Evolutionary conservation across 2,329 filamentous ascomycete genomes (phyloP), one percentile per base, ranked within the genome.

Genomic region (Diaporthe ampelina): DNA sequence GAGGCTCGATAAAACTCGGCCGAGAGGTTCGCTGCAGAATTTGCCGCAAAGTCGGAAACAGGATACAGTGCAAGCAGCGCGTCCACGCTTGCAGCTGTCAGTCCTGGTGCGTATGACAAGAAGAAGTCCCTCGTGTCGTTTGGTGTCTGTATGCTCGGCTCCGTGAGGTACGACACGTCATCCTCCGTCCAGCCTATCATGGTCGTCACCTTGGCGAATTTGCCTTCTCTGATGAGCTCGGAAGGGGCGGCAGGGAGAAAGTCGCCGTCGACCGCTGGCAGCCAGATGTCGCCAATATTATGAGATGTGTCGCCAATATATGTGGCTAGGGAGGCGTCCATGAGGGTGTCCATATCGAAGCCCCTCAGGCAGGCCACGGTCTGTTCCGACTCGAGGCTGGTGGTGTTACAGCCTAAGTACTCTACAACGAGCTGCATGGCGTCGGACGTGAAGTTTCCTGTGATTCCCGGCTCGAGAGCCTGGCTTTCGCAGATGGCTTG

Each of bases 211-310:
- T 85, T 83, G 56, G 83, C 82, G 76, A 88, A 86, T 4, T 79
- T 79, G 29, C 85, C 84, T 57, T 83, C 78, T 0, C 77, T 78
- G 29, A 87, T 79, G 13, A 88, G 81, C 72, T 81, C 77, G 9
- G 84, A 86, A 1, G 86, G 84, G 7, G 86, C 78, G 1, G 80
- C 83, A 35, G 86, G 86, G n/a, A 89, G 79, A 76, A 87, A 87
- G 76, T 88, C 86, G 19, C 84, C 84, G 74, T 89, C 87, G 0
- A 88, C 85, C 0, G 81, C 83, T 0, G 88, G 88, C 52, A 86
- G 81, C 85, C 86, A 90, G 67, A 88, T 84, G 72, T 89, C 88
- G 17, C 88, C 87, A 54, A 84, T 82, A 76, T 91, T 91, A 78
- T 84, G 77, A 17, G 77, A 79, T 83, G 83, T 81, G 65, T 84